These are phyloP conservation scores for Magnolia changhungtana DNA, from an alignment of 164 flowering plant species.

Conservation along the genomic window DNA sequence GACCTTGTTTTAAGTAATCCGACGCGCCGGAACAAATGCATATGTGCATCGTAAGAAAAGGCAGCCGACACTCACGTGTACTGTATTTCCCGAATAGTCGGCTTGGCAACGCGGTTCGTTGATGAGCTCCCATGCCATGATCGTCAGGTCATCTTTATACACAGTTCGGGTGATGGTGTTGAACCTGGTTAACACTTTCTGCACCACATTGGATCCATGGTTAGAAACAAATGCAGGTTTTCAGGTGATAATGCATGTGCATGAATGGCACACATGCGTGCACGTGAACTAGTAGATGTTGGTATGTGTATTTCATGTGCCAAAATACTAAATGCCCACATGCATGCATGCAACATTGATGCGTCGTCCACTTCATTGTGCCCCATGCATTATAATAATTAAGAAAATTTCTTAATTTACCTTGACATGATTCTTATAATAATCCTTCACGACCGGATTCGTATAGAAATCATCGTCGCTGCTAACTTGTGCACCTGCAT, in stretches of 20 bases:
- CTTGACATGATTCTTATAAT: constrained; percentile 30
- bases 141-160: constrained; percentile 31
- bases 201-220: constrained; percentile 8
- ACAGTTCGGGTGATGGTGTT: constrained; percentile 23
- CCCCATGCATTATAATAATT: neutral
- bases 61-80: constrained; percentile 8
- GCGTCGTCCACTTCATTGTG: neutral
- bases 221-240: neutral
- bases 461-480: constrained; percentile 22
- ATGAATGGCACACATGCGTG: neutral
- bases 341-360: neutral
- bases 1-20: neutral
- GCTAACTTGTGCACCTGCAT: constrained; percentile 18
- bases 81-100: constrained; percentile 26
- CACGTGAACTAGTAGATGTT: too few relatives aligned
- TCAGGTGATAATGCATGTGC: too few relatives aligned
- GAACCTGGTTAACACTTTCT: constrained; percentile 31
- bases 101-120: constrained; percentile 36
- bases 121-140: constrained; percentile 43
- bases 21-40: neutral
- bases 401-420: constrained; percentile 2
- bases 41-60: neutral
- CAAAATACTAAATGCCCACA: neutral
- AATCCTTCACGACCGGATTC: constrained; percentile 17
- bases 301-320: too few relatives aligned